A percentile compares a stretch with the other conserved stretches of the same genome.
Conservation (phyloP, 805 yeast genomes). For the Teunomyces barrocoloradensis region DNA sequence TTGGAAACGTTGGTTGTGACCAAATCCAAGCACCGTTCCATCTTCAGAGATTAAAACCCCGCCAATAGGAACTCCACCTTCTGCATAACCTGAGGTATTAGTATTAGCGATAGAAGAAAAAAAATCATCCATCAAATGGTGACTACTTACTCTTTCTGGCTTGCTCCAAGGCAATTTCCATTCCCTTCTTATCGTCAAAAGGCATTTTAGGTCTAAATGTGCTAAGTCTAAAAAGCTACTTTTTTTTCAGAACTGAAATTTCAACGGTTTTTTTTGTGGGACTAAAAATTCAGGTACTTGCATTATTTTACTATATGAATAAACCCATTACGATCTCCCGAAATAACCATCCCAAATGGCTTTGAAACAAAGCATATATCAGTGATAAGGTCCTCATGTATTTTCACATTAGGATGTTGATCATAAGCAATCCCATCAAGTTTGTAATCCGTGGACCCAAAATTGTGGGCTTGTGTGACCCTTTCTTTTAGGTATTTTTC, state of each 20-base stretch:
- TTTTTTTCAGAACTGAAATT: background rate
- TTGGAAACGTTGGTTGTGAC: slow-evolving; percentile 90
- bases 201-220: slow-evolving; percentile 28
- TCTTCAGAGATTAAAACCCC: slow-evolving; percentile 71
- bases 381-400: slow-evolving; percentile 51
- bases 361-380: slow-evolving; percentile 44
- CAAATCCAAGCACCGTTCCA: slow-evolving; percentile 80
- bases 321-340: slow-evolving; percentile 66
- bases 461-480: background rate
- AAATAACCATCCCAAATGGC: slow-evolving; percentile 60
- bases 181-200: slow-evolving; percentile 64
- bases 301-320: slow-evolving; percentile 43
- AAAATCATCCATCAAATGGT: background rate
- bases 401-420: slow-evolving; percentile 41
- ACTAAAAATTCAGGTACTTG: background rate
- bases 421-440: slow-evolving; percentile 25
- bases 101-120: background rate
- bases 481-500: slow-evolving; percentile 28
- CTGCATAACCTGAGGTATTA: slow-evolving; percentile 51
- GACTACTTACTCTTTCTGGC: slow-evolving; percentile 54
- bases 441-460: slow-evolving; percentile 3
- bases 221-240: background rate
- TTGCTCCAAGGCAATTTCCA: slow-evolving; percentile 70
- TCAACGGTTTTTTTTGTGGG: background rate
- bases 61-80: slow-evolving; percentile 93